Evolutionary conservation across 345 rosid genomes (phyloP).

Genomic region (Citrus sp.): DNA sequence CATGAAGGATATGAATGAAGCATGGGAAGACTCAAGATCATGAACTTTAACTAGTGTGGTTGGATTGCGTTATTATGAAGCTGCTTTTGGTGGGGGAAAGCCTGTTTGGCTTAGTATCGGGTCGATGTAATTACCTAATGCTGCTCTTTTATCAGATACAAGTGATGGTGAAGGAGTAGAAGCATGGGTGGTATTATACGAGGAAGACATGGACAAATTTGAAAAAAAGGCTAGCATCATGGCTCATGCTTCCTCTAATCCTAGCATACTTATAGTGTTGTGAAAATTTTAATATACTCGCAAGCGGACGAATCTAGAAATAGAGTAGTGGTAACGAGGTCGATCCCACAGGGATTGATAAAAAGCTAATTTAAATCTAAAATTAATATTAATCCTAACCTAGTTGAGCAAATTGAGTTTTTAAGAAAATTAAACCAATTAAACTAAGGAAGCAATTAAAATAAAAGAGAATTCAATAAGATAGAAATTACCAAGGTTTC

Average conservation of each 20-base stretch:
- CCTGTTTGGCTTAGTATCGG: constrained; percentile 20
- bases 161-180: constrained; percentile 23
- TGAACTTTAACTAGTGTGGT: constrained; percentile 20
- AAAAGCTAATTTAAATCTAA: too few species aligned
- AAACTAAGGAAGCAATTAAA: too few species aligned
- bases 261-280: neutral
- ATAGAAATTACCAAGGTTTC: too few species aligned
- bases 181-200: constrained; percentile 19
- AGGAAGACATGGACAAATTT: constrained; percentile 22
- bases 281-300: too few species aligned
- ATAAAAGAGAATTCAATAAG: too few species aligned
- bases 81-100: constrained; percentile 32
- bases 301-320: too few species aligned
- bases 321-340: too few species aligned
- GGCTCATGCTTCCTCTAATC: constrained; percentile 19
- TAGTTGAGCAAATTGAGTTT: too few species aligned
- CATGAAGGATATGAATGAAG: neutral
- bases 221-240: constrained; percentile 10
- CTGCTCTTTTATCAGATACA: constrained; percentile 5
- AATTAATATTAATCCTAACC: too few species aligned
- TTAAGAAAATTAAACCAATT: too few species aligned
- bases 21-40: neutral
- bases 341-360: too few species aligned
- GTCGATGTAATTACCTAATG: neutral
- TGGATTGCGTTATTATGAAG: constrained; percentile 20